phyloP scores from a whole-genome alignment of 2,329 filamentous ascomycete species.

The Colletotrichum camelliae region DNA sequence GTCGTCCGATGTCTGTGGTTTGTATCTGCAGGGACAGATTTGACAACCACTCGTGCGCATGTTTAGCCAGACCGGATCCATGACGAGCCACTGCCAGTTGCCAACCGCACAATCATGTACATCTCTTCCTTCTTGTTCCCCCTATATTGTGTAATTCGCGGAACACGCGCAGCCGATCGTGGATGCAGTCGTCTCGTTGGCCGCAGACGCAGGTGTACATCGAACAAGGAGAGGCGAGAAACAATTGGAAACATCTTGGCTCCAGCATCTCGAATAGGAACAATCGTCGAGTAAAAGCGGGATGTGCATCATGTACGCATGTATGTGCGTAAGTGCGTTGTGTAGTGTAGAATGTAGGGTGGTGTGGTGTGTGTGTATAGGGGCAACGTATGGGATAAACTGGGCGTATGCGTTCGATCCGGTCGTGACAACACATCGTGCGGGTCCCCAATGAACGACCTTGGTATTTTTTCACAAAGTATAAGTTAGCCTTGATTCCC shows the following conservation, averaged over 20 bases:
- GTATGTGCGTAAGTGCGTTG: background rate
- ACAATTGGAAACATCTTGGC: background rate
- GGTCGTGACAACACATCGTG: conserved; percentile 23
- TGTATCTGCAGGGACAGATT: conserved; percentile 8
- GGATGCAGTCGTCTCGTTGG: background rate
- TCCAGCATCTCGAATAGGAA: background rate
- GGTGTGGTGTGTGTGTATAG: conserved; percentile 26
- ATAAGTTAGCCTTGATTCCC: conserved; percentile 44
- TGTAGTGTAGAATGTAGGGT: conserved; percentile 5
- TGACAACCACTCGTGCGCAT: background rate
- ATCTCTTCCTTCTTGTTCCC: background rate
- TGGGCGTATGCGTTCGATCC: background rate
- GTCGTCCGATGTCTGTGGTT: background rate
- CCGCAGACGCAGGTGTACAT: background rate
- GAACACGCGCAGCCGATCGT: background rate
- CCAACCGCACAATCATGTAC: background rate
- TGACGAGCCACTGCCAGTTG: background rate
- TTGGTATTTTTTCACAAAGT: conserved; percentile 31
- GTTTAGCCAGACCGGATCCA: background rate
- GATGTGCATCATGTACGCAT: background rate
- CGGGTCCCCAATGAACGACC: conserved; percentile 15
- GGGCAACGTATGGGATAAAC: conserved; percentile 19
- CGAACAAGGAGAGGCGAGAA: background rate
- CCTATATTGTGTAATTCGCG: background rate
- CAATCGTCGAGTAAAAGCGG: background rate